Percentiles rank a stretch among this genome's conserved stretches.
phyloP scores from a whole-genome alignment of 305 asterid genomes.

The Rubia occidens region DNA sequence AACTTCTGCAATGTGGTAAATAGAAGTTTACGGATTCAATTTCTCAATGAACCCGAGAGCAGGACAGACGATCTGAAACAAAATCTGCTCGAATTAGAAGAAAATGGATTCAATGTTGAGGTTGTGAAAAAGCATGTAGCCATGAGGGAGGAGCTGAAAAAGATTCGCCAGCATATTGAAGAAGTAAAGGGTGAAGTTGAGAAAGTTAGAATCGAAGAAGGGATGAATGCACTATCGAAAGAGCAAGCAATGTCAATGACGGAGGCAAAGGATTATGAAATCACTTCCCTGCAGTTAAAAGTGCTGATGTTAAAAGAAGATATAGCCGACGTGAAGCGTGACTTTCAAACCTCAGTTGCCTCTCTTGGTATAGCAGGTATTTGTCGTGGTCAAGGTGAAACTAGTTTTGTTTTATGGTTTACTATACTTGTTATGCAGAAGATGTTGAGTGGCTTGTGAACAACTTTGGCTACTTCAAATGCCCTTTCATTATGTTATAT shows the following conservation, averaged over 20 bases:
- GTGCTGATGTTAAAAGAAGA: neutral
- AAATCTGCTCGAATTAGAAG: conserved; percentile 34
- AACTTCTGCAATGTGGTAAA: conserved; percentile 46
- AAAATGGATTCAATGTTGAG: no score
- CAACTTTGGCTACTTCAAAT: neutral
- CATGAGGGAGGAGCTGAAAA: neutral
- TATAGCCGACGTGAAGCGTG: conserved; percentile 10
- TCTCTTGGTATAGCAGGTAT: neutral
- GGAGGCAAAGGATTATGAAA: neutral
- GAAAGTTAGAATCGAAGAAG: neutral
- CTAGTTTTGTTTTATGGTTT: no score
- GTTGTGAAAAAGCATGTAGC: no score
- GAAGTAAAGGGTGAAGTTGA: neutral
- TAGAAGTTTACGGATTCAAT: conserved; percentile 32
- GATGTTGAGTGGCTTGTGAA: neutral
- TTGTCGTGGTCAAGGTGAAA: neutral
- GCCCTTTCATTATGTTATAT: neutral
- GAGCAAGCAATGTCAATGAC: neutral
- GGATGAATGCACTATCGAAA: neutral
- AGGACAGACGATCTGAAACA: conserved; percentile 37
- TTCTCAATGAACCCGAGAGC: conserved; percentile 31
- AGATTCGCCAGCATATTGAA: neutral
- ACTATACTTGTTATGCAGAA: neutral
- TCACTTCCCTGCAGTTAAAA: neutral
- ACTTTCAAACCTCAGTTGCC: conserved; percentile 25